Evolutionary conservation across 2,329 filamentous ascomycete species (phyloP).

Genomic region (Aspergillus sp.): DNA sequence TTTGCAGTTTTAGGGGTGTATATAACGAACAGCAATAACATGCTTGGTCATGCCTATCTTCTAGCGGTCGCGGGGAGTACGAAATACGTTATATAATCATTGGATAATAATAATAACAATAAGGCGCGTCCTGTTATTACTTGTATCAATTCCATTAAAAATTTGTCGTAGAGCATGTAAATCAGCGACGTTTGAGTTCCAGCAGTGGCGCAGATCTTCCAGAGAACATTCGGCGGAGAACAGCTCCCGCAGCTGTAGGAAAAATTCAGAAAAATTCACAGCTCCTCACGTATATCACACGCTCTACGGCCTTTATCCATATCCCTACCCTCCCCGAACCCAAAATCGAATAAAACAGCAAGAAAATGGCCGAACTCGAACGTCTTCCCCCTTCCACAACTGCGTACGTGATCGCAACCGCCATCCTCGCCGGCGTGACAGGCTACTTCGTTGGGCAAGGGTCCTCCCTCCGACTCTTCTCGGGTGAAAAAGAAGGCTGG

Average conservation of each 20-base stretch:
- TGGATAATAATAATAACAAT: no score
- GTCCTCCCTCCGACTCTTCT: conserved; percentile 66
- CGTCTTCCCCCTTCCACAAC: conserved; percentile 46
- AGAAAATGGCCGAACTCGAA: conserved; percentile 31
- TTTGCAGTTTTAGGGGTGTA: conserved; percentile 21
- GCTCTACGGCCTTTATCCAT: background rate
- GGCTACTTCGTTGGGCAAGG: conserved; percentile 68
- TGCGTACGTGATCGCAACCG: conserved; percentile 63
- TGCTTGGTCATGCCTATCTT: conserved; percentile 7
- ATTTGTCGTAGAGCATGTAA: background rate
- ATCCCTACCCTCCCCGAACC: background rate
- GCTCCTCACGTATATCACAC: background rate
- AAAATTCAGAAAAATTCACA: background rate
- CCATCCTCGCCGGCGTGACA: conserved; percentile 63
- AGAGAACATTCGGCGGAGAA: no score
- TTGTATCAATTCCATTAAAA: no score
- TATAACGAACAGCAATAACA: conserved; percentile 20
- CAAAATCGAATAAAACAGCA: background rate
- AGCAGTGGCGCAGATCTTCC: background rate
- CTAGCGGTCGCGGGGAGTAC: background rate
- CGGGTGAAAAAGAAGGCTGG: conserved; percentile 39
- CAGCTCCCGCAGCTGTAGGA: no score
- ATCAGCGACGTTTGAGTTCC: conserved; percentile 1
- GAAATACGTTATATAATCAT: no score
- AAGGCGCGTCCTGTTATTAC: no score